phyloP scores from a whole-genome alignment of 148 eudicot genomes.

The Dysphania ambrosioides region DNA sequence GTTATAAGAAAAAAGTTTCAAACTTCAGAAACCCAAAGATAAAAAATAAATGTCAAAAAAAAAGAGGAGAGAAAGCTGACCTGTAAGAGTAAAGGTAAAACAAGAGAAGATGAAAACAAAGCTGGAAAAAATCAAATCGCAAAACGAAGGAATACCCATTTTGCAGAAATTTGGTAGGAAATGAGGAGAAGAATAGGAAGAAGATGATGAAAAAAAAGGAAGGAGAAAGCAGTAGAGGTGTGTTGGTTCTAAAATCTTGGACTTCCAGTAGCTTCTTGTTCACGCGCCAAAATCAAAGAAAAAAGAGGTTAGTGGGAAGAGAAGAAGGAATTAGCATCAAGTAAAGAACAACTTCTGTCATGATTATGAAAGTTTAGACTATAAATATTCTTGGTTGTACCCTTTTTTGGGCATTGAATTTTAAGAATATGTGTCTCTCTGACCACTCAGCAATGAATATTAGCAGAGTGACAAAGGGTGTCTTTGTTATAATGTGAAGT shows the following conservation, averaged over 20 bases:
- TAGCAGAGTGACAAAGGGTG: not conserved
- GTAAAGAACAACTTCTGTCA: no score
- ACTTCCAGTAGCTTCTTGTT: slow-evolving; percentile 13
- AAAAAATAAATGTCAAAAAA: not conserved
- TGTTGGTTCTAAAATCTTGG: not conserved
- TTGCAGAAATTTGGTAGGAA: not conserved
- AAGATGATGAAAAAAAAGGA: not conserved
- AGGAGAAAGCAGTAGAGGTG: not conserved
- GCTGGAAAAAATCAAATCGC: not conserved
- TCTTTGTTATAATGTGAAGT: not conserved
- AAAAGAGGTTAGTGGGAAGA: not conserved
- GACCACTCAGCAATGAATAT: not conserved
- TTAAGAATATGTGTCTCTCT: slow-evolving; percentile 10
- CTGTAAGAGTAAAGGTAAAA: slow-evolving; percentile 21
- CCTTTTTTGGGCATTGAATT: not conserved
- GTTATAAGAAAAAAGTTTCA: no score
- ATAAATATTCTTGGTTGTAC: not conserved
- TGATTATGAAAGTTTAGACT: no score
- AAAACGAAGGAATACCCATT: not conserved
- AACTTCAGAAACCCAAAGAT: not conserved
- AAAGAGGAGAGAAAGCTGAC: not conserved
- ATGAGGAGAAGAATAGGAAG: slow-evolving; percentile 1
- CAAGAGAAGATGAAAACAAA: slow-evolving; percentile 26
- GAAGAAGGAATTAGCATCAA: not conserved
- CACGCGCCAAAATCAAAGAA: not conserved